These are phyloP conservation scores for Potentilla sterilis DNA, from an alignment of 306 rosid species.

Conservation along the genomic window DNA sequence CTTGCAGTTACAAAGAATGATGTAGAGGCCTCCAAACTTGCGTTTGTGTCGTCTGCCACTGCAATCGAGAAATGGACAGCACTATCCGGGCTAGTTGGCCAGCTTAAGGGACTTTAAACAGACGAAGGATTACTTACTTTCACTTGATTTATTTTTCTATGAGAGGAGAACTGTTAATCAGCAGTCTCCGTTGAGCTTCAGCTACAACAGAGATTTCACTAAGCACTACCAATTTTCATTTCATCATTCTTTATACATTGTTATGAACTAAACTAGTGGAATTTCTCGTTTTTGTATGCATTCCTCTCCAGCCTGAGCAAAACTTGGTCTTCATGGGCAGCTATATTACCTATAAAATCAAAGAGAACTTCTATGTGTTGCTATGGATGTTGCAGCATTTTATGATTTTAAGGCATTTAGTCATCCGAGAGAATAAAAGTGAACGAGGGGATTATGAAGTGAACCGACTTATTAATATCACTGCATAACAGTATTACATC, in stretches of 20 bases:
- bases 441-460: background rate
- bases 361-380: background rate
- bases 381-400: background rate
- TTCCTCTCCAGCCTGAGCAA: conserved; percentile 7
- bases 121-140: background rate
- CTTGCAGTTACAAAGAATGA: conserved; percentile 70
- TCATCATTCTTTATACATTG: conserved; percentile 13
- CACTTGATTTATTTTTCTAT: background rate
- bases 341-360: background rate
- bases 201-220: conserved; percentile 4
- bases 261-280: conserved; percentile 14
- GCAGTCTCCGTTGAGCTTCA: background rate
- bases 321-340: background rate
- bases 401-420: background rate
- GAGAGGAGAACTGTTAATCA: background rate
- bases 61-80: conserved; percentile 95
- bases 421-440: background rate
- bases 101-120: conserved; percentile 78
- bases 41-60: conserved; percentile 71
- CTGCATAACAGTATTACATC: conserved; percentile 44
- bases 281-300: background rate
- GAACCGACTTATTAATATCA: conserved; percentile 24
- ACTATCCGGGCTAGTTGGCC: conserved; percentile 61
- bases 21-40: conserved; percentile 75
- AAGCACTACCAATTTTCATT: conserved; percentile 34